Evolutionary conservation across 2,329 filamentous ascomycete species (phyloP).

Genomic region (Fusarium tjaetaba): DNA sequence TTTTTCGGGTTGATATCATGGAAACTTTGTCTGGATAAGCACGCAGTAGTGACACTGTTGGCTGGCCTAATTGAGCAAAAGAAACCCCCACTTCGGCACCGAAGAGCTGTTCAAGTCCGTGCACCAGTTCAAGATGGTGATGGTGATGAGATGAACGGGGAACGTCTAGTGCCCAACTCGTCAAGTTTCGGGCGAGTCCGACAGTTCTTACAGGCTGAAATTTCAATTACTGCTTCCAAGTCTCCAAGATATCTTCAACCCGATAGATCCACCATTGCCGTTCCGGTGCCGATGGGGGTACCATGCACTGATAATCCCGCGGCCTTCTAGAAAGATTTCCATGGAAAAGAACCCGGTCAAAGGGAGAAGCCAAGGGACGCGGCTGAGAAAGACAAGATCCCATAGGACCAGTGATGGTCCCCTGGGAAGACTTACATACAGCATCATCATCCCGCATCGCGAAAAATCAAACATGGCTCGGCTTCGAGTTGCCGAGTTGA

Average conservation of each 20-base stretch:
- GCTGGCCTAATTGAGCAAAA: not conserved
- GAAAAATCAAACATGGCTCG: slow-evolving; percentile 15
- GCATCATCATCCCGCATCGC: slow-evolving; percentile 11
- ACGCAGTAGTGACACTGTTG: not conserved
- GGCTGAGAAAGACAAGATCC: not conserved
- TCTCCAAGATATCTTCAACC: not conserved
- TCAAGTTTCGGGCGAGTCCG: slow-evolving; percentile 7
- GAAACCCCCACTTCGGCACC: slow-evolving; percentile 34
- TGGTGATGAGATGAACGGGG: slow-evolving; percentile 17
- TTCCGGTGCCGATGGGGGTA: slow-evolving; percentile 33
- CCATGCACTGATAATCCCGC: slow-evolving; percentile 25
- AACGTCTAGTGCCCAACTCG: slow-evolving; percentile 3
- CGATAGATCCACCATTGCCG: slow-evolving; percentile 7
- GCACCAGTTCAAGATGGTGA: not conserved
- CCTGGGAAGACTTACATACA: not conserved
- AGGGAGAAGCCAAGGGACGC: not conserved
- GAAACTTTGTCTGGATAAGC: not conserved
- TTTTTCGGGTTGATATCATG: not conserved
- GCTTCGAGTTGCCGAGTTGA: slow-evolving; percentile 21
- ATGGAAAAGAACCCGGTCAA: slow-evolving; percentile 13
- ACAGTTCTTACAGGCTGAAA: not conserved
- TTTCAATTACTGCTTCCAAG: not conserved
- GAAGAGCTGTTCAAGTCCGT: slow-evolving; percentile 31
- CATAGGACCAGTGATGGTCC: slow-evolving; percentile 6
- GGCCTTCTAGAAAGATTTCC: slow-evolving; percentile 37